A percentile compares a stretch with the other conserved stretches of the same genome.
Evolutionary conservation across 441 rosid genomes (phyloP).

Genomic region (Dalechampia spathulata): DNA sequence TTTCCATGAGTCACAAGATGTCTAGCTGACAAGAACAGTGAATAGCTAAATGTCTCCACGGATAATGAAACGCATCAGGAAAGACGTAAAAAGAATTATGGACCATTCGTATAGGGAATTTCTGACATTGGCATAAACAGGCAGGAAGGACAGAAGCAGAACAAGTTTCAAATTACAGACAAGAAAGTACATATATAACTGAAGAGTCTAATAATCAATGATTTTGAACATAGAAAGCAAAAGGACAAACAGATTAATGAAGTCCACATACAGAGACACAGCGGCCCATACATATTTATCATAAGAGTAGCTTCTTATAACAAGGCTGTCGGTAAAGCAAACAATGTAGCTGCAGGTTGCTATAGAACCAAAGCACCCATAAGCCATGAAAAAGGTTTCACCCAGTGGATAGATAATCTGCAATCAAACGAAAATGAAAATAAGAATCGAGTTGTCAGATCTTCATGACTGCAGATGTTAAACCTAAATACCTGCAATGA

Average conservation of each 20-base stretch:
- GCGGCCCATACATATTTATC: conserved; percentile 80
- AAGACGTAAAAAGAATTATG: too few species aligned
- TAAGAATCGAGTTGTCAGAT: not conserved
- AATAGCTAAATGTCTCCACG: too few species aligned
- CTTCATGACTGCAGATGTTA: not conserved
- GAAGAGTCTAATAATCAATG: conserved; percentile 20
- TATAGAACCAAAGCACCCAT: conserved; percentile 53
- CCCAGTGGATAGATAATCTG: conserved; percentile 66
- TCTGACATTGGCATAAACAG: too few species aligned
- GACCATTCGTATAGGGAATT: too few species aligned
- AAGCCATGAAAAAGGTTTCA: conserved; percentile 51
- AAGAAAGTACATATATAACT: too few species aligned
- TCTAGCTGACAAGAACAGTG: too few species aligned
- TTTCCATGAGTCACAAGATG: too few species aligned
- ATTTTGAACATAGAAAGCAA: conserved; percentile 47
- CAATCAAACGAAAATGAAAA: conserved; percentile 13
- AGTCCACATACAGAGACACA: conserved; percentile 45
- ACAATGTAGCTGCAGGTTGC: conserved; percentile 66
- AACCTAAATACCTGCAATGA: conserved; percentile 45
- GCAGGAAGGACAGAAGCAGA: too few species aligned
- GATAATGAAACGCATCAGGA: too few species aligned
- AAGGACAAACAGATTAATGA: conserved; percentile 56
- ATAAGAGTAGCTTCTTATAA: conserved; percentile 46
- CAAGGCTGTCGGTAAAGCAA: conserved; percentile 59
- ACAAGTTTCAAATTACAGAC: too few species aligned